Evolutionary conservation across 2,329 filamentous ascomycete species (phyloP), one percentile per base, ranked within the genome.

Genomic region (Claviceps arundinis): DNA sequence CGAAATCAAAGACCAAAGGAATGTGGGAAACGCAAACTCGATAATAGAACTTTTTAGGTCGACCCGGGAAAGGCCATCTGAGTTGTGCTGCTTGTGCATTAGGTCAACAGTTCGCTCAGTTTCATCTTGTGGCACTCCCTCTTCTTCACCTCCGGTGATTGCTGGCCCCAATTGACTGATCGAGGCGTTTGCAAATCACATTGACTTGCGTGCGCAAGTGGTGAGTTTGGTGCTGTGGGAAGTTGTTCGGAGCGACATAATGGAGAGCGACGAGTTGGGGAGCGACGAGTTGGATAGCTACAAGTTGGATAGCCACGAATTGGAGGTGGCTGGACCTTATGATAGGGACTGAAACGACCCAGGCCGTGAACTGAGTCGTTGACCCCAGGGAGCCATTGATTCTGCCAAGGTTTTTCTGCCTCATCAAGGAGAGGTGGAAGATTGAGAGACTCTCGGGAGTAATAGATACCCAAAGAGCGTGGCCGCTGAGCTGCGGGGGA

Each of bases 401-500:
- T 11, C 30, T 44, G 22, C 19, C 5, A 26, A 34, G 0, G 3
- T 11, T 34, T 34, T 4, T 34, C 9, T 3, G 9, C 30, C 30
- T 34, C 30, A 34, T 34, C 30, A 11, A 9, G 30, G 30, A 34
- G 30, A 34, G 30, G 30, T 11, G 30, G 30, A 11, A 34, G 30
- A 34, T 2, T 1, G 9, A 34, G 3, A 34, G 9, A 11, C 30
- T 11, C 30, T 34, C 9, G 30, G 11, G 30, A 4, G 30, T 34
- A 11, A 11, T 9, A 9, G 0, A 4, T n/a, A 8, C 24, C 14
- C 22, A n/a, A 8, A 5, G 37, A 41, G 22, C 7, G 16, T 45
- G 59, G 53, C 40, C 56, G 61, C 61, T 69, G 61, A 62, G 69
- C 60, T 16, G 62, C 16, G n/a, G 80, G 78, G 11, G 82, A 84